Evolutionary conservation across 1,284 basidiomycete species (phyloP), one percentile per base, ranked within the genome.

Genomic region (Irpex sp.): DNA sequence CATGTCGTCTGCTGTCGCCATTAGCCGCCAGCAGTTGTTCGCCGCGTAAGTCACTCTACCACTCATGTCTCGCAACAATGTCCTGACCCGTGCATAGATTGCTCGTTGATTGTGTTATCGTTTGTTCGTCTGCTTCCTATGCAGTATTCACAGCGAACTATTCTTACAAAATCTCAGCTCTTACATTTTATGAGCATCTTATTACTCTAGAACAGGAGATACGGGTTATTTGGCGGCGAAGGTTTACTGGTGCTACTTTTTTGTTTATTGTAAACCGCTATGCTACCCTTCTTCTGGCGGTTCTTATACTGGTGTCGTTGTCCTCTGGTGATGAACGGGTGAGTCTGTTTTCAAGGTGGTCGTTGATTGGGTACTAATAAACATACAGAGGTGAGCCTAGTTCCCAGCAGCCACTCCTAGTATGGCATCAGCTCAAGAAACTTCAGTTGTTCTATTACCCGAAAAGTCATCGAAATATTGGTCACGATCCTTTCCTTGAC

Each of bases 261-360:
- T 37, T 66, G 6, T 66, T 66, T 36, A 5, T 62, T 4, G 28
- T 64, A n/a, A 66, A 66, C 28, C 63, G 65, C 10, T 66, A 66
- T 16, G 35, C 53, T 9, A 60, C 53, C 4, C 18, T 60, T 7
- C 21, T 54, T 14, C 42, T 48, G 39, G 55, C 53, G 16, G 23
- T 47, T 9, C 49, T 51, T 21, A 19, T 51, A 19, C 10, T 51
- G 19, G 49, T 4, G 21, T 19, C 49, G 18, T 21, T 51, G 19
- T n/a, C 19, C 16, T 23, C 19, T 28, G 21, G 16, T 19, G 49
- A 51, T 23, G 18, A 51, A 19, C 10, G 10, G 19, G 49, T 51
- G 49, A 51, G 49, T 51, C 19, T 19, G 16, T 47, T 19, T 19
- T 47, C 45, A 47, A n/a, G 16, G 3, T n/a, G 18, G 45, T 16